Conservation (phyloP, 1,284 basidiomycete genomes). For the Rhodotorula sp. region DNA sequence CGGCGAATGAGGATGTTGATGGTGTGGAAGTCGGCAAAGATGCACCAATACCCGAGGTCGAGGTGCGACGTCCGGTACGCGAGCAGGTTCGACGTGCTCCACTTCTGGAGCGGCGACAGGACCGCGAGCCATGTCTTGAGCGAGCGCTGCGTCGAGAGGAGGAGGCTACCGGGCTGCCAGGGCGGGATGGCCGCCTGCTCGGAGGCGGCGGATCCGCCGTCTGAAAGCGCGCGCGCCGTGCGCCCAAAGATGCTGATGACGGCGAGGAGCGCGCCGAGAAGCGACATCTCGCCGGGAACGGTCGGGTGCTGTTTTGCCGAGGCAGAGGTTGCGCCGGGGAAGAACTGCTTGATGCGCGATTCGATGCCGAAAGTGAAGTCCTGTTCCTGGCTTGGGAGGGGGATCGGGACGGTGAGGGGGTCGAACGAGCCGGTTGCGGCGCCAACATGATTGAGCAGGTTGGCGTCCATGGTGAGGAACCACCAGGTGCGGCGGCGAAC, state of each 20-base stretch:
- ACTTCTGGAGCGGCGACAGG: constrained; percentile 6
- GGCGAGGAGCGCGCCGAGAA: constrained; percentile 2
- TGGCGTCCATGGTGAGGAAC: constrained; percentile 2
- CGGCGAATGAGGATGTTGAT: not conserved
- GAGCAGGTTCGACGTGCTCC: constrained; percentile 3
- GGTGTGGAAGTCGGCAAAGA: not conserved
- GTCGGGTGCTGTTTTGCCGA: not conserved
- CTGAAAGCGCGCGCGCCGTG: not conserved
- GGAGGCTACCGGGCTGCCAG: not conserved
- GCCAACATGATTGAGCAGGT: too few species aligned
- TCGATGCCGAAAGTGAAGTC: constrained; percentile 16
- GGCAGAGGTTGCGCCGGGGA: not conserved
- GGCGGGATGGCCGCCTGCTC: not conserved
- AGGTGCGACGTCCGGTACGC: constrained; percentile 12
- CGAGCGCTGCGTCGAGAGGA: not conserved
- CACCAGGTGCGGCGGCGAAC: constrained; percentile 12
- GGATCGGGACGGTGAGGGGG: not conserved
- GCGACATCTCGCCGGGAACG: not conserved
- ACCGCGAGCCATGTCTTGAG: not conserved
- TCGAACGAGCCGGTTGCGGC: not conserved
- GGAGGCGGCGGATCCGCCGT: too few species aligned
- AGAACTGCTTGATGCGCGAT: not conserved
- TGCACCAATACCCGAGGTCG: constrained; percentile 5
- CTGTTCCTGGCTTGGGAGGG: constrained; percentile 9
- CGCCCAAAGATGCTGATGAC: not conserved